Evolutionary conservation across 2,329 filamentous ascomycete genomes (phyloP), one percentile per base, ranked within the genome.

Genomic region (Ramularia endophylla): DNA sequence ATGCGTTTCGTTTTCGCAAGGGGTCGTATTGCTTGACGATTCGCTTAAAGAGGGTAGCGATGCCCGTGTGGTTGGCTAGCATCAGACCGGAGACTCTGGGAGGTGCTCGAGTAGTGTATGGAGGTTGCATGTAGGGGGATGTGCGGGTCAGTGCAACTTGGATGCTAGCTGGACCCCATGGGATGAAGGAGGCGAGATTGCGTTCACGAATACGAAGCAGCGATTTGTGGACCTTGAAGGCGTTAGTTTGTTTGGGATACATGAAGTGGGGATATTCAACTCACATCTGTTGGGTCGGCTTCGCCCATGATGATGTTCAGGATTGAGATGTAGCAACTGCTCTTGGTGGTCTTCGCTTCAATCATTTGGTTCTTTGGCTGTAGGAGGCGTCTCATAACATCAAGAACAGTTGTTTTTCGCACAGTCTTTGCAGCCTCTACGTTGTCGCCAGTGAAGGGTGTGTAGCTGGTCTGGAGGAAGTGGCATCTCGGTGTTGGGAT

Each of bases 321-420:
- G 55, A 98, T 97, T 35, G 88, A 95, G 60, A 98, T 97, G 71
- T 98, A 98, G 71, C 92, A 98, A 69, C 88, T 95, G 71, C 87
- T 94, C 71, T 97, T 97, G 57, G 85, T 86, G 1, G 90, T 89
- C 42, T 88, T 84, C 16, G 92, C 95, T 17, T 89, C 95, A 33
- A 98, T 92, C 92, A 98, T 98, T 62, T 94, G 83, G 67, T 98
- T 98, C 74, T 98, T 98, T 28, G 92, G 92, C 67, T 98, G 94
- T 44, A 98, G 72, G 17, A 98, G 72, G 45, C 92, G 78, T 43
- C 92, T 81, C 92, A 98, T 98, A 48, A 98, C 94, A 63, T 98
- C 92, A 29, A 98, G 69, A 7, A 98, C 92, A 1, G 92, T 98
- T 2, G 94, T 98, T 69, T 97, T 98, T 48, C 94, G 86, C 25